Evolutionary conservation across 805 yeast species (phyloP).

Genomic region (Tanozyma kutaoensis): DNA sequence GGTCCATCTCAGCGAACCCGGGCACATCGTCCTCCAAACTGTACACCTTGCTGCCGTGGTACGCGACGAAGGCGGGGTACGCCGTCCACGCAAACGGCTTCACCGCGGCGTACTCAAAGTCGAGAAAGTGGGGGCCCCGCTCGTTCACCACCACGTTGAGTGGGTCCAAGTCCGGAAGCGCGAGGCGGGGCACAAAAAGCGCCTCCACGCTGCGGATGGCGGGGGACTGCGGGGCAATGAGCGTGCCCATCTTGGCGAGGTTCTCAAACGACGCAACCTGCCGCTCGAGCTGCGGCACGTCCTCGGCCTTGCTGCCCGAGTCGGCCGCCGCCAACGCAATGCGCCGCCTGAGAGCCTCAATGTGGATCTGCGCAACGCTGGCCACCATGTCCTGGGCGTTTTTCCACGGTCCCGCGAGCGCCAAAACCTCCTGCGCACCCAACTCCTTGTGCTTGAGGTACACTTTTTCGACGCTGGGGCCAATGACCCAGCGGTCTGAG

Average conservation of each 20-base stretch:
- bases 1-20: slow-evolving; percentile 45
- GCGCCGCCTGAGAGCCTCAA: slow-evolving; percentile 44
- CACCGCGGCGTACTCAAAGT: slow-evolving; percentile 69
- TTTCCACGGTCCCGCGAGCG: slow-evolving; percentile 70
- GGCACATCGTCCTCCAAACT: slow-evolving; percentile 64
- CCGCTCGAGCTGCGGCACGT: slow-evolving; percentile 27
- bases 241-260: slow-evolving; percentile 33
- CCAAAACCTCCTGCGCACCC: slow-evolving; percentile 33
- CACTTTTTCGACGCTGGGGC: slow-evolving; percentile 74
- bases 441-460: slow-evolving; percentile 55
- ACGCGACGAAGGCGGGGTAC: slow-evolving; percentile 74
- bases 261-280: slow-evolving; percentile 52
- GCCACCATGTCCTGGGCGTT: slow-evolving; percentile 41
- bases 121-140: slow-evolving; percentile 39
- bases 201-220: slow-evolving; percentile 50
- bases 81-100: slow-evolving; percentile 72
- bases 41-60: slow-evolving; percentile 81
- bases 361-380: slow-evolving; percentile 53
- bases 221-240: slow-evolving; percentile 41
- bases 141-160: slow-evolving; percentile 53
- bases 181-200: slow-evolving; percentile 59
- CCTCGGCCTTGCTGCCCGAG: slow-evolving; percentile 30
- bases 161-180: slow-evolving; percentile 81
- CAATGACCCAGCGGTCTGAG: slow-evolving; percentile 68
- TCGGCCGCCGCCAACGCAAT: slow-evolving; percentile 43